Evolutionary conservation across 2,329 filamentous ascomycete species (phyloP).

Genomic region (Ciborinia camelliae): DNA sequence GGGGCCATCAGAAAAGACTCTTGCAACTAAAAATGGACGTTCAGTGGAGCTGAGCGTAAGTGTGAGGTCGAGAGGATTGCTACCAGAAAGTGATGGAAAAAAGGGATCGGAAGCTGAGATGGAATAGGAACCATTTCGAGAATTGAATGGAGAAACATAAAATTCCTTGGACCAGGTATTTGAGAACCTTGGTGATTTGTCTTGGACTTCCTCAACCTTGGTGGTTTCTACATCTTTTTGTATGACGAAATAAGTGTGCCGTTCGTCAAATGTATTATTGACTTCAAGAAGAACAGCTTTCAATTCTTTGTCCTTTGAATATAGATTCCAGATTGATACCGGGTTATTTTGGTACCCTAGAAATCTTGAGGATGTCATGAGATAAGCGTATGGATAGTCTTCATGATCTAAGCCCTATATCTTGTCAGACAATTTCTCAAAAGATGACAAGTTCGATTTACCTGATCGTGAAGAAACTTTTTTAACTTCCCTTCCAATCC

Average conservation of each 20-base stretch:
- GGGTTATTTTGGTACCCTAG: slow-evolving; percentile 71
- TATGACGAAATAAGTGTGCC: slow-evolving; percentile 61
- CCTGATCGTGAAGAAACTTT: slow-evolving; percentile 55
- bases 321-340: slow-evolving; percentile 77
- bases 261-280: slow-evolving; percentile 73
- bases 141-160: slow-evolving; percentile 74
- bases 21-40: slow-evolving; percentile 57
- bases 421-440: slow-evolving; percentile 22
- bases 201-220: slow-evolving; percentile 19
- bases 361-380: slow-evolving; percentile 67
- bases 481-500: slow-evolving; percentile 62
- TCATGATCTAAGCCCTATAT: slow-evolving; percentile 54
- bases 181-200: slow-evolving; percentile 41
- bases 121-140: slow-evolving; percentile 53
- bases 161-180: slow-evolving; percentile 66
- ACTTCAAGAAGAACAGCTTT: slow-evolving; percentile 68
- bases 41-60: slow-evolving; percentile 60
- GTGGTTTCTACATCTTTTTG: slow-evolving; percentile 35
- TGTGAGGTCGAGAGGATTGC: slow-evolving; percentile 61
- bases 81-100: slow-evolving; percentile 40
- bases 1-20: slow-evolving; percentile 52
- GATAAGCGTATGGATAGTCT: slow-evolving; percentile 64
- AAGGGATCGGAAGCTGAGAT: slow-evolving; percentile 50
- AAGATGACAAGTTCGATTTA: slow-evolving; percentile 33
- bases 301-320: slow-evolving; percentile 54